These are phyloP conservation scores for Lactifluus hygrophoroides DNA, from an alignment of 768 basidiomycete genomes.

Conservation along the genomic window DNA sequence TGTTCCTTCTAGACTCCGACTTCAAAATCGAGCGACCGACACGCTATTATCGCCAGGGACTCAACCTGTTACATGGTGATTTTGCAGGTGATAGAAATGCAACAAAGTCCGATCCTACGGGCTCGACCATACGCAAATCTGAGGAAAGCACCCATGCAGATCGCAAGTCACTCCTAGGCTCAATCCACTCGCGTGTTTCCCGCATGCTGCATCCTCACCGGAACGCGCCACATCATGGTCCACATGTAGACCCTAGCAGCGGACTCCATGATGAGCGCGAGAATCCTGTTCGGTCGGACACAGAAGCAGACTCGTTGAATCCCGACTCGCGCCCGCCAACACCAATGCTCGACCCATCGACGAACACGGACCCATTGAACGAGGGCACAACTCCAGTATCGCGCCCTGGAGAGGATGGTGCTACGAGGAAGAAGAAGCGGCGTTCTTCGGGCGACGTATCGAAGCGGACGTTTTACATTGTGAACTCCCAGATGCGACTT, in stretches of 20 bases:
- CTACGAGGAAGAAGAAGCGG: constrained; percentile 39
- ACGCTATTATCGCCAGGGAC: constrained; percentile 78
- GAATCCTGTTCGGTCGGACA: constrained; percentile 11
- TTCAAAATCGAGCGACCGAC: constrained; percentile 88
- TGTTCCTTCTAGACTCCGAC: constrained; percentile 84
- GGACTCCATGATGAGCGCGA: not conserved
- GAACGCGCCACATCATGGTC: constrained; percentile 11
- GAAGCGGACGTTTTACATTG: constrained; percentile 90
- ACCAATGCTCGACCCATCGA: constrained; percentile 75
- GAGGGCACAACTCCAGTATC: constrained; percentile 23
- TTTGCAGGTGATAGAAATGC: constrained; percentile 19
- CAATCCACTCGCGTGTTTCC: constrained; percentile 35
- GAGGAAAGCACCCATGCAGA: constrained; percentile 26
- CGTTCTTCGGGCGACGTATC: constrained; percentile 56
- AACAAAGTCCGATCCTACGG: not conserved
- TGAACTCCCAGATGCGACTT: constrained; percentile 83
- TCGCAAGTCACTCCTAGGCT: constrained; percentile 30
- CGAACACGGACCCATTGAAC: constrained; percentile 52
- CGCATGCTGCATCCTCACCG: not conserved
- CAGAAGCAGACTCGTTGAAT: constrained; percentile 15
- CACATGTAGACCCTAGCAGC: not conserved
- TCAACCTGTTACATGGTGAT: constrained; percentile 51
- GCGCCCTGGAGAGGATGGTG: constrained; percentile 23
- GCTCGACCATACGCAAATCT: constrained; percentile 15
- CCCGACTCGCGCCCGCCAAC: constrained; percentile 32